Evolutionary conservation across 805 yeast species (phyloP), one percentile per base, ranked within the genome.

Genomic region (Clavispora asparagi): DNA sequence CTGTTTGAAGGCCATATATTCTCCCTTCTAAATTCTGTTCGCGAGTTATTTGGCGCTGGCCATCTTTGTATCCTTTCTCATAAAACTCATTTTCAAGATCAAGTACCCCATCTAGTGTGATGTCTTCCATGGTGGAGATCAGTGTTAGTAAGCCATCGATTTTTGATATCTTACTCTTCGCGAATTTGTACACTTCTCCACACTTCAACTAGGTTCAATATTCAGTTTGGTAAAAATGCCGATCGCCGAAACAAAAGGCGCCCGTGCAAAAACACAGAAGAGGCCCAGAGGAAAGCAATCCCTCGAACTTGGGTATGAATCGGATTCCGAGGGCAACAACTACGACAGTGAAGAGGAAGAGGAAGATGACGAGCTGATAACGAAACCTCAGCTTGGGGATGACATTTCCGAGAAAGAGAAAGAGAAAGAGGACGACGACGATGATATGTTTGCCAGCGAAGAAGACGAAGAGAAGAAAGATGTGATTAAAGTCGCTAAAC

Each of bases 1-100:
- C 89, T 0, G 86, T 82, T 59, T 85, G 94, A 38, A 82, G 73
- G 0, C 98, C 98, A 53, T 81, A 83, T 58, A 87, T 89, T 58
- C 83, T 85, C 1, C 97, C 97, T 60, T 90, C 97, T 2, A 71
- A 52, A 43, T 65, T 72, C 41, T 89, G 90, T 38, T 81, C 77
- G 41, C 61, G 63, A 1, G 80, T 67, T 0, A 89, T 85, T 42
- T 78, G 84, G 5, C 67, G 63, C 35, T 76, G 76, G 1, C 96
- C 98, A 50, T 87, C 94, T 41, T 65, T 56, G 59, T 65, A 85
- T 1, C 97, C 97, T 49, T 79, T 80, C 6, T 76, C 62, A 59
- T 87, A 90, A 62, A 57, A 73, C 58, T 76, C 70, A 35, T 78
- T 72, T 57, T 87, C 95, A 26, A 85, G 59, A 53, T 80, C 74